Percentiles rank a stretch among this genome's conserved stretches.
These are phyloP conservation scores for Lachnellula willkommii DNA, from an alignment of 2,329 filamentous ascomycete species.

Conservation along the genomic window DNA sequence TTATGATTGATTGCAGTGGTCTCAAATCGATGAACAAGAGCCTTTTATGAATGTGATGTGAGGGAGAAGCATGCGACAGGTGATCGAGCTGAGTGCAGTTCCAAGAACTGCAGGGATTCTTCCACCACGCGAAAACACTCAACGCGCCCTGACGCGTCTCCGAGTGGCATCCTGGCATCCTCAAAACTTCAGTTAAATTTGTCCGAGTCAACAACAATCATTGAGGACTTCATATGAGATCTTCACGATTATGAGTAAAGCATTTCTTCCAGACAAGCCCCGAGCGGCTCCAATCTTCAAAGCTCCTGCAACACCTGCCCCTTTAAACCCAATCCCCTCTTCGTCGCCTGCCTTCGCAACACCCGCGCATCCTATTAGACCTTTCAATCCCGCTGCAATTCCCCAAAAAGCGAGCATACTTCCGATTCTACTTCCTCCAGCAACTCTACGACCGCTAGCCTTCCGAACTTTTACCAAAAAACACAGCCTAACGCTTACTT, in stretches of 20 bases:
- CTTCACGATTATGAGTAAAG: slow-evolving; percentile 23
- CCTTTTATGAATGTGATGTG: slow-evolving; percentile 1
- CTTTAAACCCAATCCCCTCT: slow-evolving; percentile 63
- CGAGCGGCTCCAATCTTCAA: slow-evolving; percentile 28
- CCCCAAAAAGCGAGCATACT: slow-evolving; percentile 50
- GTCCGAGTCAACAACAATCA: background rate
- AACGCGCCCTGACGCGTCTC: slow-evolving; percentile 18
- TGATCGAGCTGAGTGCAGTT: background rate
- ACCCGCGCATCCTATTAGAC: slow-evolving; percentile 70
- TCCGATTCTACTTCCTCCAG: slow-evolving; percentile 81
- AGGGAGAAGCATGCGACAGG: slow-evolving; percentile 11
- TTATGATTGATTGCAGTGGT: background rate
- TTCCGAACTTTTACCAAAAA: slow-evolving; percentile 98
- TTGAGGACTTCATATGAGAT: background rate
- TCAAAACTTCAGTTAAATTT: background rate
- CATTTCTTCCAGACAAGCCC: slow-evolving; percentile 20
- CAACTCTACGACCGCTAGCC: slow-evolving; percentile 80
- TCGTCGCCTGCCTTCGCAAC: slow-evolving; percentile 90
- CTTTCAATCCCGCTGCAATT: slow-evolving; percentile 39
- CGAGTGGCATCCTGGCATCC: background rate
- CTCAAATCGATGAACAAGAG: background rate
- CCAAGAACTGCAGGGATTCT: background rate
- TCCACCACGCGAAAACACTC: slow-evolving; percentile 5
- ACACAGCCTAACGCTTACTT: slow-evolving; percentile 87
- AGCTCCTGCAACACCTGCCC: slow-evolving; percentile 22